A percentile compares a stretch with the other conserved stretches of the same genome.
Conservation (phyloP, 192 early-diverging fungal genomes). For the Linderina pennispora region DNA sequence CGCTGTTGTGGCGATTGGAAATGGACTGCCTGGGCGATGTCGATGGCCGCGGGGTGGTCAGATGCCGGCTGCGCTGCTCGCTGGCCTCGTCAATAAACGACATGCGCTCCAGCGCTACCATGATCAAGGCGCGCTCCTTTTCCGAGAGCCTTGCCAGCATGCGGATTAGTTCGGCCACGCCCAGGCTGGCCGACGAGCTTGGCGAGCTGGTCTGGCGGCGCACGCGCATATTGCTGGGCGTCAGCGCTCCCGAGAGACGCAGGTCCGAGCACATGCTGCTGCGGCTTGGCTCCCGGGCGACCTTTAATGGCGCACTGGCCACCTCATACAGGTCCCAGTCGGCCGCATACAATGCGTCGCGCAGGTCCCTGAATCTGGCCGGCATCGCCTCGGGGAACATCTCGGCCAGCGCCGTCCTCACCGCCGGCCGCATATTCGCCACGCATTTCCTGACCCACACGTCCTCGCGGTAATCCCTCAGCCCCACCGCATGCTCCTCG, state of each 20-base stretch:
- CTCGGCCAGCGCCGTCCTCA: constrained; percentile 39
- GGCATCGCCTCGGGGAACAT: constrained; percentile 43
- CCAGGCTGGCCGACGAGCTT: not conserved
- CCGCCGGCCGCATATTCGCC: constrained; percentile 31
- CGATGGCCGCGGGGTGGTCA: not conserved
- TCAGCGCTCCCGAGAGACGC: constrained; percentile 12
- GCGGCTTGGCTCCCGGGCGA: constrained; percentile 6
- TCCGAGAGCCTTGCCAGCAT: constrained; percentile 36
- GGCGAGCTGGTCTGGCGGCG: constrained; percentile 8
- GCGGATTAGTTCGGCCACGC: constrained; percentile 25
- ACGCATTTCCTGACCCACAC: constrained; percentile 47
- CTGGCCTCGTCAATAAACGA: constrained; percentile 4
- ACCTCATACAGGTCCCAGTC: constrained; percentile 46
- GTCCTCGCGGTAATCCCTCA: constrained; percentile 42
- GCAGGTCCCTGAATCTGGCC: constrained; percentile 39
- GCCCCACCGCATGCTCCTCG: constrained; percentile 33
- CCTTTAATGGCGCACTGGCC: constrained; percentile 35
- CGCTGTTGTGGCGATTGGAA: not conserved
- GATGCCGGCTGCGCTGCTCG: not conserved
- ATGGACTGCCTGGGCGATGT: constrained; percentile 3
- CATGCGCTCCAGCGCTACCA: constrained; percentile 26
- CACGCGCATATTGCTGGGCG: constrained; percentile 4
- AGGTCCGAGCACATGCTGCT: not conserved
- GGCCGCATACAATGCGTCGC: constrained; percentile 44
- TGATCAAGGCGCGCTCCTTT: constrained; percentile 29